phyloP scores from a whole-genome alignment of 2,329 filamentous ascomycete genomes.

The Teratosphaeria epicoccoides region DNA sequence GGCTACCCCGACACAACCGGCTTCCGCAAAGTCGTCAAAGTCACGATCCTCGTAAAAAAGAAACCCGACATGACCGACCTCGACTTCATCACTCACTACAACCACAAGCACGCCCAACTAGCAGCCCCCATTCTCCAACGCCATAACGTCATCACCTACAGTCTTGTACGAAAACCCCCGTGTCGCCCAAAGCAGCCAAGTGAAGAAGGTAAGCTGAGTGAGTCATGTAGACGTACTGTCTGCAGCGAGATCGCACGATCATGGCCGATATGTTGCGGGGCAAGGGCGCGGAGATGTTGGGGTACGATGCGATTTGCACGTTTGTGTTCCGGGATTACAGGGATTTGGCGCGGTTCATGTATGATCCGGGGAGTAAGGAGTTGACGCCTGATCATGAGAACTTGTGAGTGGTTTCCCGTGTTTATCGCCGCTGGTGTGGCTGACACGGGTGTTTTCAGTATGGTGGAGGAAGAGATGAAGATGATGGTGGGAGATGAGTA shows the following conservation, averaged over 20 bases:
- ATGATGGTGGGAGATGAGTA: slow-evolving; percentile 39
- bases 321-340: slow-evolving; percentile 39
- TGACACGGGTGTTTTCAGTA: slow-evolving; percentile 3
- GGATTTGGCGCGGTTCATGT: slow-evolving; percentile 37
- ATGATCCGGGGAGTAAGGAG: slow-evolving; percentile 35
- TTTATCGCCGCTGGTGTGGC: not conserved
- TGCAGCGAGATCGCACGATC: slow-evolving; percentile 34
- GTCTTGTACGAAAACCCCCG: slow-evolving; percentile 29
- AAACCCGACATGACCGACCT: slow-evolving; percentile 35
- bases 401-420: slow-evolving; percentile 9
- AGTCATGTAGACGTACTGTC: slow-evolving; percentile 33
- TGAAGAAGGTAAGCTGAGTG: not conserved
- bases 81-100: slow-evolving; percentile 37
- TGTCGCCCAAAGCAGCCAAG: not conserved
- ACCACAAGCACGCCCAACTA: slow-evolving; percentile 34
- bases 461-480: slow-evolving; percentile 28
- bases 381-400: slow-evolving; percentile 27
- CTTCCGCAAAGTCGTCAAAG: slow-evolving; percentile 39
- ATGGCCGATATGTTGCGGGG: slow-evolving; percentile 38
- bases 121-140: slow-evolving; percentile 35
- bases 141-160: slow-evolving; percentile 36
- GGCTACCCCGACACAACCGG: slow-evolving; percentile 35
- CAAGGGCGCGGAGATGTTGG: slow-evolving; percentile 30
- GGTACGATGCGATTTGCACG: slow-evolving; percentile 39
- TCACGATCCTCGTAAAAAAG: slow-evolving; percentile 37